Evolutionary conservation across 345 rosid genomes (phyloP).

Genomic region (Bruguiera parviflora): DNA sequence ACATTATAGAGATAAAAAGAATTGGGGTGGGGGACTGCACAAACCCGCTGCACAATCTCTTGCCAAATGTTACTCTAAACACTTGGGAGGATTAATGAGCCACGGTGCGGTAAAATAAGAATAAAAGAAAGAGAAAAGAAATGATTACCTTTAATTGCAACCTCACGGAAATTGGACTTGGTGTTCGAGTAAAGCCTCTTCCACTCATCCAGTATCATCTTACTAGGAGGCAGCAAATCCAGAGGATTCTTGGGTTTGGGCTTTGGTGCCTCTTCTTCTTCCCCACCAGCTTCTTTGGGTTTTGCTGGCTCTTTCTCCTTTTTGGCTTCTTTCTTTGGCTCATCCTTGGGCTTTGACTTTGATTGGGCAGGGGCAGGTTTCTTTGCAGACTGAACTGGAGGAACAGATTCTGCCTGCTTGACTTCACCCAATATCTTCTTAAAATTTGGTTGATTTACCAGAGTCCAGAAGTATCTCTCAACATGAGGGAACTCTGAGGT

Average conservation of each 20-base stretch:
- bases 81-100: neutral
- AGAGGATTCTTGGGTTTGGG: constrained; percentile 85
- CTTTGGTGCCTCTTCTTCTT: constrained; percentile 46
- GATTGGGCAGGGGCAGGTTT: constrained; percentile 62
- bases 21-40: too few species aligned
- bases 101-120: too few species aligned
- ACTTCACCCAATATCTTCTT: constrained; percentile 77
- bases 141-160: constrained; percentile 80
- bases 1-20: too few species aligned
- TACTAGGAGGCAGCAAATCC: constrained; percentile 86
- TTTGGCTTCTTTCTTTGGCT: constrained; percentile 58
- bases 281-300: constrained; percentile 51
- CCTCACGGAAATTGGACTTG: constrained; percentile 91
- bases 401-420: constrained; percentile 70
- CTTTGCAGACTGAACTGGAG: constrained; percentile 50
- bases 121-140: neutral
- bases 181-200: constrained; percentile 98
- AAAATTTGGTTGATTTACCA: constrained; percentile 88
- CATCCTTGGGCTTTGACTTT: constrained; percentile 67
- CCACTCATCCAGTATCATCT: constrained; percentile 94
- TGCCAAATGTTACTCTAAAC: neutral
- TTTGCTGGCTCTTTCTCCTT: constrained; percentile 70
- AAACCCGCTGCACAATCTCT: too few species aligned
- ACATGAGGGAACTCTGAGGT: constrained; percentile 92
- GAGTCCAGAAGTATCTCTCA: constrained; percentile 97